Conservation (phyloP, 2,329 filamentous ascomycete genomes). For the Chaetomiaceae sp. region DNA sequence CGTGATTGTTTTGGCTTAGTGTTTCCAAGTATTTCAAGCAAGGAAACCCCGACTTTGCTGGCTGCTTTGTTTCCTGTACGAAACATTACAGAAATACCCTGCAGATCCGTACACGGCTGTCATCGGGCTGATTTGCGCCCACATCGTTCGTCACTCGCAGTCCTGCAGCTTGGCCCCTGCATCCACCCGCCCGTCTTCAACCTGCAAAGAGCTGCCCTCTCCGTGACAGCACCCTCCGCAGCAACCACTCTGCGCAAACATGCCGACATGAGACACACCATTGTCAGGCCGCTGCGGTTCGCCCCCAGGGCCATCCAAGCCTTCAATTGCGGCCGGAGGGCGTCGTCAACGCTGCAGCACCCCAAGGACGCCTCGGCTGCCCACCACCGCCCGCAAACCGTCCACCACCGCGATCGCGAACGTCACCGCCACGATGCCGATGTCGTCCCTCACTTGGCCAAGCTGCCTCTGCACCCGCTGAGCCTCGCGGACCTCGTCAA, state of each 20-base stretch:
- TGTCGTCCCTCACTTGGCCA: constrained; percentile 73
- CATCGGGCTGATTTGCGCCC: too few species aligned
- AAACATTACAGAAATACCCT: too few species aligned
- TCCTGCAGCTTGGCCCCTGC: too few species aligned
- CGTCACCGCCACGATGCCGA: constrained; percentile 54
- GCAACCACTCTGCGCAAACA: constrained; percentile 23
- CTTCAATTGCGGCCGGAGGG: constrained; percentile 3
- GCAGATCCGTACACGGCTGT: too few species aligned
- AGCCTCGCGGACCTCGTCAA: constrained; percentile 85
- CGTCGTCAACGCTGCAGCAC: constrained; percentile 19
- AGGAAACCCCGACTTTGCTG: too few species aligned
- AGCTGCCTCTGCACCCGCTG: constrained; percentile 71
- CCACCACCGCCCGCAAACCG: constrained; percentile 11
- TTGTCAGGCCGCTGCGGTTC: constrained; percentile 36
- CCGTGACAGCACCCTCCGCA: neutral
- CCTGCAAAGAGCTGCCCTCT: too few species aligned
- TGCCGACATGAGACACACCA: constrained; percentile 44
- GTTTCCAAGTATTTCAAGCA: too few species aligned
- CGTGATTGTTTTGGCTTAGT: too few species aligned
- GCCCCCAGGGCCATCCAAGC: constrained; percentile 19
- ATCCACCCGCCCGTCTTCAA: too few species aligned
- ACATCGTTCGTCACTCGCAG: too few species aligned
- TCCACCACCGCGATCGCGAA: constrained; percentile 32
- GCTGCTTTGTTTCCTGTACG: too few species aligned
- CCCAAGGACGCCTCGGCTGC: constrained; percentile 7